These are phyloP conservation scores for Urostyla sp. DNA, from an alignment of 73 alveolate species.

Conservation along the genomic window DNA sequence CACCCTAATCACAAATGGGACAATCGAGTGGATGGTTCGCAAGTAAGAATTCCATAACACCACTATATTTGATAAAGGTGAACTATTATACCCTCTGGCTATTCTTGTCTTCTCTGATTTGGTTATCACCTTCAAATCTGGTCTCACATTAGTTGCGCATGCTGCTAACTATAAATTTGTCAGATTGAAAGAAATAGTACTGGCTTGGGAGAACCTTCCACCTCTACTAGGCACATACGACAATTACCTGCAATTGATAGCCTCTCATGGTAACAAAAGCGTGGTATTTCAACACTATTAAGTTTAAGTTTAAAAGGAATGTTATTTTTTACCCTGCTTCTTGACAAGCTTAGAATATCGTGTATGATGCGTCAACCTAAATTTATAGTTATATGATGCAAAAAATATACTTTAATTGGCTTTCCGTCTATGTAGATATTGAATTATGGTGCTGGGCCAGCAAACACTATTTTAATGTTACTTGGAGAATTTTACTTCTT, in stretches of 20 bases:
- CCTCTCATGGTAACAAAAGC: conserved; percentile 74
- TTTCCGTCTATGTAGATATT: conserved; percentile 70
- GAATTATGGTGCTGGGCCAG: no score
- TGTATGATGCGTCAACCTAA: conserved; percentile 67
- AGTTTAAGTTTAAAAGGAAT: not conserved
- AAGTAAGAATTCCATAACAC: conserved; percentile 91
- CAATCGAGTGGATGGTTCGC: conserved; percentile 96
- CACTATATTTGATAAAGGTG: conserved; percentile 57
- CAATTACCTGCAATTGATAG: conserved; percentile 92
- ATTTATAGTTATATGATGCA: not conserved
- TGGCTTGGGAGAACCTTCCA: conserved; percentile 90
- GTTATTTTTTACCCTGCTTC: conserved; percentile 62
- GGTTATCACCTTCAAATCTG: conserved; percentile 88
- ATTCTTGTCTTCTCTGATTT: conserved; percentile 87
- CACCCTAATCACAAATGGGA: conserved; percentile 96
- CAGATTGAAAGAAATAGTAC: conserved; percentile 48
- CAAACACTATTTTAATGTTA: conserved; percentile 6
- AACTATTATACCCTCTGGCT: conserved; percentile 83
- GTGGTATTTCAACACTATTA: conserved; percentile 65
- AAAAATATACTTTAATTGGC: conserved; percentile 58
- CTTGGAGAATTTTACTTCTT: no score
- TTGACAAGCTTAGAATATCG: conserved; percentile 72
- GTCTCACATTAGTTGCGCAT: conserved; percentile 89
- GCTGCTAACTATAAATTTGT: conserved; percentile 69
- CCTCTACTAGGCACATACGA: conserved; percentile 95